Evolutionary conservation across 129 eudicot genomes (phyloP).

Genomic region (Flaveria linearis): DNA sequence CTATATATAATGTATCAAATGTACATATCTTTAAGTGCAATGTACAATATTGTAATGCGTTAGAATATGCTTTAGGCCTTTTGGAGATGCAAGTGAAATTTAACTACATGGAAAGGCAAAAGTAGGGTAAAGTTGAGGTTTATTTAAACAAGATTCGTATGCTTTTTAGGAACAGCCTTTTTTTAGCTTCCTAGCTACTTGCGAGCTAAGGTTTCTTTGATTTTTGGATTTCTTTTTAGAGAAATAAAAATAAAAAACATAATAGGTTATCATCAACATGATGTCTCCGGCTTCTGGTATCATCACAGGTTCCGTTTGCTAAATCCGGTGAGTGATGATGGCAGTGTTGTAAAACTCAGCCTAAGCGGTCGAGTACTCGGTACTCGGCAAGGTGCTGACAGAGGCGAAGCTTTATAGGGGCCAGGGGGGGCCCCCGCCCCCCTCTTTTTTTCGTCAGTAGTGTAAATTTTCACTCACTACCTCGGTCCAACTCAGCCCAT

Average conservation of each 20-base stretch:
- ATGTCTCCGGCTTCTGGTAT: background rate
- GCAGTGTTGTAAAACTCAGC: too few relatives aligned
- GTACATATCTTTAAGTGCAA: slow-evolving; percentile 10
- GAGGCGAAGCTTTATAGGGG: too few relatives aligned
- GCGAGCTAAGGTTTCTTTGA: slow-evolving; percentile 29
- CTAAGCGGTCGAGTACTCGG: too few relatives aligned
- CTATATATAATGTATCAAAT: slow-evolving; percentile 19
- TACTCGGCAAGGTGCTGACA: too few relatives aligned
- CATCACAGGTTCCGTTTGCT: background rate
- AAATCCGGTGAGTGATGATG: background rate
- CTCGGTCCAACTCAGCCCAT: too few relatives aligned
- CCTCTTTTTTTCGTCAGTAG: too few relatives aligned
- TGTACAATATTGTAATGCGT: slow-evolving; percentile 18
- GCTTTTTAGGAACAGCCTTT: slow-evolving; percentile 32
- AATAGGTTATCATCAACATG: too few relatives aligned
- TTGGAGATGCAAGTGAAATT: slow-evolving; percentile 30
- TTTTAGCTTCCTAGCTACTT: slow-evolving; percentile 31
- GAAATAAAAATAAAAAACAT: too few relatives aligned
- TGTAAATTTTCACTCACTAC: too few relatives aligned
- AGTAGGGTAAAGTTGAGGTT: slow-evolving; percentile 33
- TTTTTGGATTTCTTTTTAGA: background rate
- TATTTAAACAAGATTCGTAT: slow-evolving; percentile 29
- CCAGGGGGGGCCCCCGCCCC: too few relatives aligned
- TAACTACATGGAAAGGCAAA: slow-evolving; percentile 54
- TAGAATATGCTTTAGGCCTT: slow-evolving; percentile 30